phyloP scores from a whole-genome alignment of 2,329 filamentous ascomycete genomes.

The Alternaria ventricosa region DNA sequence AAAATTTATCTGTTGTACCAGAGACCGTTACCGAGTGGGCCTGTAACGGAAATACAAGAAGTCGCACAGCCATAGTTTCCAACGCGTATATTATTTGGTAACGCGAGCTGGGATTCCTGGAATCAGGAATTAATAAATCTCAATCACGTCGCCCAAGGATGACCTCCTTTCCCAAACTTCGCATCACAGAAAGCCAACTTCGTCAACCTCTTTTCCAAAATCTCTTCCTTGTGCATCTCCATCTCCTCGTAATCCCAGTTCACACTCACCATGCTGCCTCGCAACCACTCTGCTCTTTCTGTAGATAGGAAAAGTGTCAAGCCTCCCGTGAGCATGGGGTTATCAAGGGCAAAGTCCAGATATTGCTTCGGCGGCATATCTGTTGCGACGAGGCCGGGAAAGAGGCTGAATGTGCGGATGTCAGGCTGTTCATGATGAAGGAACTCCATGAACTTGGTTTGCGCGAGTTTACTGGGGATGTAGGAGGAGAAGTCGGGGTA shows the following conservation, averaged over 20 bases:
- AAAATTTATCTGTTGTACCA: background rate
- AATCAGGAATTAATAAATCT: too few relatives aligned
- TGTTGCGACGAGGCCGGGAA: background rate
- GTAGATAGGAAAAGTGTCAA: background rate
- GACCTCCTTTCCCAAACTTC: background rate
- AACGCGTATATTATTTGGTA: accelerated
- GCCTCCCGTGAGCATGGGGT: background rate
- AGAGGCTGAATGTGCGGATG: background rate
- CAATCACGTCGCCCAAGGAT: background rate
- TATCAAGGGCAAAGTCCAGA: background rate
- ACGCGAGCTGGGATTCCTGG: too few relatives aligned
- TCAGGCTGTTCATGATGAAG: background rate
- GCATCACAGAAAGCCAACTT: background rate
- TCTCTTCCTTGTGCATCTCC: background rate
- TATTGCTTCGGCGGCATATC: background rate
- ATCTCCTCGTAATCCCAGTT: background rate
- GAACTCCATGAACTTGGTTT: background rate
- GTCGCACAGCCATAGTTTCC: background rate
- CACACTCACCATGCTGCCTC: background rate
- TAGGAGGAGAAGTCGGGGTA: background rate
- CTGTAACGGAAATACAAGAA: background rate
- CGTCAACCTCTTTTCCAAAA: background rate
- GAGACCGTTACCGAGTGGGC: background rate
- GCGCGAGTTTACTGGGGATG: background rate
- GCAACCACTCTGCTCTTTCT: background rate